These are phyloP conservation scores for Periconia macrospinosa DNA, from an alignment of 2,329 filamentous ascomycete genomes.

Conservation along the genomic window DNA sequence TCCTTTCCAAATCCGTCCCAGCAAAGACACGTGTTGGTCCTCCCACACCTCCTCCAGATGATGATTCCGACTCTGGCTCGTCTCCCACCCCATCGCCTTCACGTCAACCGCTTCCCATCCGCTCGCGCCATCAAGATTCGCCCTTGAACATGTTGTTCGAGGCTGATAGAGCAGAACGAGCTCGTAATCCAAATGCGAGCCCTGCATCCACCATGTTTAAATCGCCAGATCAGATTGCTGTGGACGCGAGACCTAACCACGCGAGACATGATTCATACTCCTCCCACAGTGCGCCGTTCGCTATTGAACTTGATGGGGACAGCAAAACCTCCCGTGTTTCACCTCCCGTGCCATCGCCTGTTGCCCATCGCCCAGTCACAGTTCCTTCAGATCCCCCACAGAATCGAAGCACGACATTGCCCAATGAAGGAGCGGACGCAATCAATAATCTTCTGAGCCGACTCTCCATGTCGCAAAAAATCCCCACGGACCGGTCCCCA, in stretches of 20 bases:
- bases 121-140: conserved; percentile 62
- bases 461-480: conserved; percentile 41
- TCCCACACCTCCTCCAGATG: conserved; percentile 56
- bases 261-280: conserved; percentile 50
- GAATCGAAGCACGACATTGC: conserved; percentile 16
- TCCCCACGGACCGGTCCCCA: conserved; percentile 23
- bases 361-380: conserved; percentile 30
- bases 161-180: conserved; percentile 78
- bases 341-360: conserved; percentile 25
- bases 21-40: conserved; percentile 47
- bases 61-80: conserved; percentile 45
- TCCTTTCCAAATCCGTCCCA: conserved; percentile 75
- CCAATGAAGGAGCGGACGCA: conserved; percentile 50
- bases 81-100: conserved; percentile 56
- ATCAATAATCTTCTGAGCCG: conserved; percentile 49
- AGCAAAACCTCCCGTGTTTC: conserved; percentile 15
- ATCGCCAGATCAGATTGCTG: conserved; percentile 20
- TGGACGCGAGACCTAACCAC: conserved; percentile 30
- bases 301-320: conserved; percentile 64
- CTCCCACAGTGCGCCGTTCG: conserved; percentile 61
- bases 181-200: conserved; percentile 57
- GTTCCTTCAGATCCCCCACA: conserved; percentile 34
- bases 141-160: conserved; percentile 90
- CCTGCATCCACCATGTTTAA: conserved; percentile 23
- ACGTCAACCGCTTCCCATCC: conserved; percentile 49